Conservation (phyloP, 2,329 filamentous ascomycete genomes). For the Exophiala xenobiotica region DNA sequence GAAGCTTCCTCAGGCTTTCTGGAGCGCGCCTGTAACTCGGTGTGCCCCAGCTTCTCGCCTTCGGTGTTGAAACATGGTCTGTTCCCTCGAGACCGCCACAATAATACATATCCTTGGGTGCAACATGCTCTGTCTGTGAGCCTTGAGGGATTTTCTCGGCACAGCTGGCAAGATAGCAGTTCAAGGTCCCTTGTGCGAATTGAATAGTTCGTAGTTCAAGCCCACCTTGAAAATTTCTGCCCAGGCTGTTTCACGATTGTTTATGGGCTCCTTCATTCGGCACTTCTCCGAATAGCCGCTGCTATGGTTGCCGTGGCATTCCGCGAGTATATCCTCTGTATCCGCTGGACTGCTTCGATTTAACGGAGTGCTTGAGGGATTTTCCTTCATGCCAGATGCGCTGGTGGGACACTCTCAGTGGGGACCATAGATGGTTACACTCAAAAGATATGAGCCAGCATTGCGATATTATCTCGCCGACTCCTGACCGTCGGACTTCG, state of each 20-base stretch:
- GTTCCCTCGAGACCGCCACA: too few relatives aligned
- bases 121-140: too few relatives aligned
- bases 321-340: background rate
- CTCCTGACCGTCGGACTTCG: too few relatives aligned
- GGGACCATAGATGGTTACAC: too few relatives aligned
- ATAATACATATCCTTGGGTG: too few relatives aligned
- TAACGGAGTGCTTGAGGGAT: conserved; percentile 5
- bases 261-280: conserved; percentile 8
- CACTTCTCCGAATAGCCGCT: conserved; percentile 6
- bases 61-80: background rate
- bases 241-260: conserved; percentile 3
- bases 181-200: background rate
- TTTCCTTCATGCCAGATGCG: too few relatives aligned
- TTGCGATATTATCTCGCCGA: too few relatives aligned
- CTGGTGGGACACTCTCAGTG: too few relatives aligned
- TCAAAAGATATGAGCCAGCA: too few relatives aligned
- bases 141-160: background rate
- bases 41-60: background rate
- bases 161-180: background rate
- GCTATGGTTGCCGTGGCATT: conserved; percentile 7
- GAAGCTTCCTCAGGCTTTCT: conserved; percentile 15
- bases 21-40: background rate
- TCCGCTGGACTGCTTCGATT: background rate
- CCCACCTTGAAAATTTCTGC: conserved; percentile 4
- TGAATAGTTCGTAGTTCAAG: background rate